Base-by-base conservation (phyloP, 495 filamentous ascomycete species). In the Podospora sp. region DNA sequence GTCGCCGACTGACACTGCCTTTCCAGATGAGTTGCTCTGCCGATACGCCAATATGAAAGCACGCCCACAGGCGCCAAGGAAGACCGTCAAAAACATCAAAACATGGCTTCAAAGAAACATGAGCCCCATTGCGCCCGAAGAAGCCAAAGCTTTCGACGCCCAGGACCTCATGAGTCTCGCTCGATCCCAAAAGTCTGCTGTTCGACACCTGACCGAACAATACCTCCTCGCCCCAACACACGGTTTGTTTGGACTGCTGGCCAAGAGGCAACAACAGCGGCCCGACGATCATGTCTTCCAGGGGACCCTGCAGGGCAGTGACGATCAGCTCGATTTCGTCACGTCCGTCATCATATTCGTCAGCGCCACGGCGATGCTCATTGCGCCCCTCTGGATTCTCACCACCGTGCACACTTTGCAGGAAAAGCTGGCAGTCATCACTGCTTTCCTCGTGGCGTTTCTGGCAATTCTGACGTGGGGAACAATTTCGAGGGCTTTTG, bases 321-420 rank as follows among this genome's bases (percentile, higher is more conserved):
- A 58, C 25, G 55, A 24, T 7, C 55, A 24, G 8, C 6, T 58
- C 6, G 25, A 58, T 24, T 24, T 25, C 5, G 6, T 60, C 33
- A n/a, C 58, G 3, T 60, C 58, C 8, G 29, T 40, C 26, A 60
- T 25, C 16, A 40, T 60, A 4, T 60, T 60, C 22, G 26, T 40
- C 58, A 40, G 26, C 33, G 58, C 58, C 22, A 60, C 22, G 33
- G 26, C 29, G 18, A 60, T 60, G 58, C 29, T 60, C 16, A 60
- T 60, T 21, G 58, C 58, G 3, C 58, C 58, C 26, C 29, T 60
- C 9, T 60, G 58, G 58, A 60, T 60, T 4, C 58, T 60, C 18
- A 24, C 26, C 58, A 18, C 6, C 5, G 58, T 60, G 25, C 8
- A 40, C 26, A 60, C 26, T 27, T 11, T 36, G 18, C 7, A 60